Evolutionary conservation across 768 basidiomycete genomes (phyloP), one percentile per base, ranked within the genome.

Genomic region (Kwoniella bestiolae): DNA sequence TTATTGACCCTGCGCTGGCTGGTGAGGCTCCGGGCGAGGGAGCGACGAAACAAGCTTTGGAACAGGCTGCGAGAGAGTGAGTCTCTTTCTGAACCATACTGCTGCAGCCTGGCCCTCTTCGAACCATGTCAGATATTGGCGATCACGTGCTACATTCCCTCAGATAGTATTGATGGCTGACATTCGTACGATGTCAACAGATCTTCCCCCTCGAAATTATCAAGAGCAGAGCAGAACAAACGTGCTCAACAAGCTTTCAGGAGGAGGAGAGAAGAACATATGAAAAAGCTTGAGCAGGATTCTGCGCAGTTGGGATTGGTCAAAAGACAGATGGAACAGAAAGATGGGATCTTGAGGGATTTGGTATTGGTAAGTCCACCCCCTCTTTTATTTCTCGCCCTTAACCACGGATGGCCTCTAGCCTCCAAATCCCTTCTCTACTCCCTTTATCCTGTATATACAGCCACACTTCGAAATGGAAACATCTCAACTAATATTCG

Each of bases 161-260:
- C 47, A 11, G 21, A 31, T 14, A 12, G 29, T 4, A 28, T 25
- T 28, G 11, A 61, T 61, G 23, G 32, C 52, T 52, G 29, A 55
- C 18, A 16, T 16, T 32, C 21, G 21, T 26, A 21, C 28, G n/a
- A 18, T 47, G 29, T 21, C 7, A 18, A 2, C 6, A 45, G 41
- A 23, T 3, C 25, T 14, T n/a, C 5, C 49, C 50, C 49, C 11
- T 29, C 57, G 21, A 65, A 65, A 18, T 47, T 59, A 3, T 94
- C 93, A 77, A 87, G 93, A 9, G 93, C 93, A 46, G 93, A 94
- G 75, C 93, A 96, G 83, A 96, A 96, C 80, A 86, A 93, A 72
- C 94, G 93, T 80, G 93, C 93, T 0, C 93, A 96, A 82, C 86
- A 92, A 45, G 92, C 92, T 1, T 96, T 94, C 81, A 84, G 93